Conservation (phyloP, 192 early-diverging fungal genomes). For the Blastocladiella britannica region DNA sequence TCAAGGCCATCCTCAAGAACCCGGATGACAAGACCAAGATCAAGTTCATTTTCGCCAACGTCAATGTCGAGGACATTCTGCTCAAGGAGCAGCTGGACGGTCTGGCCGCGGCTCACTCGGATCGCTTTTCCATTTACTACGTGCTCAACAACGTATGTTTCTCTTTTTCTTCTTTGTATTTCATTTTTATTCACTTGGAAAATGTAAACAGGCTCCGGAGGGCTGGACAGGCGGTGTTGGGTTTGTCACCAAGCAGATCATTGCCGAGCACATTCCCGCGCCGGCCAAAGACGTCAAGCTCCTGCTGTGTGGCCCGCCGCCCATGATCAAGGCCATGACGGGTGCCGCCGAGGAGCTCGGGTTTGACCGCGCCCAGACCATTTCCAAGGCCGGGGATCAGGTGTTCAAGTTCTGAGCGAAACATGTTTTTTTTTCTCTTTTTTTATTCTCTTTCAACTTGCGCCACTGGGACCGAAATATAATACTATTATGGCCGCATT, state of each 20-base stretch:
- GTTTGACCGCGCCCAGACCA: slow-evolving; percentile 48
- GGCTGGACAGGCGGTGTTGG: slow-evolving; percentile 68
- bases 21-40: slow-evolving; percentile 70
- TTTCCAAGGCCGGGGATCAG: slow-evolving; percentile 65
- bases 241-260: slow-evolving; percentile 69
- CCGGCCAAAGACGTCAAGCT: slow-evolving; percentile 67
- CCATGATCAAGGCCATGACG: slow-evolving; percentile 71
- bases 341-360: slow-evolving; percentile 47
- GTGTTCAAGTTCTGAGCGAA: slow-evolving; percentile 70
- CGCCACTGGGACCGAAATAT: too few relatives aligned
- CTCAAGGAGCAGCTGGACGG: slow-evolving; percentile 61
- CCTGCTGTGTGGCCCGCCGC: slow-evolving; percentile 74
- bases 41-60: slow-evolving; percentile 81
- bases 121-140: slow-evolving; percentile 60
- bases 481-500: too few relatives aligned
- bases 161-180: neutral
- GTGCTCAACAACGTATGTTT: slow-evolving; percentile 59
- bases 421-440: too few relatives aligned
- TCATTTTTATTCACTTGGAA: neutral
- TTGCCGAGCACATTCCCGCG: slow-evolving; percentile 42
- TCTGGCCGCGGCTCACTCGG: slow-evolving; percentile 41
- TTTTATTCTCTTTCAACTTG: too few relatives aligned
- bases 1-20: slow-evolving; percentile 64
- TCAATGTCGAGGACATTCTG: slow-evolving; percentile 70
- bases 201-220: slow-evolving; percentile 23